phyloP scores from a whole-genome alignment of 495 filamentous ascomycete genomes.

The Bacidia gigantensis region DNA sequence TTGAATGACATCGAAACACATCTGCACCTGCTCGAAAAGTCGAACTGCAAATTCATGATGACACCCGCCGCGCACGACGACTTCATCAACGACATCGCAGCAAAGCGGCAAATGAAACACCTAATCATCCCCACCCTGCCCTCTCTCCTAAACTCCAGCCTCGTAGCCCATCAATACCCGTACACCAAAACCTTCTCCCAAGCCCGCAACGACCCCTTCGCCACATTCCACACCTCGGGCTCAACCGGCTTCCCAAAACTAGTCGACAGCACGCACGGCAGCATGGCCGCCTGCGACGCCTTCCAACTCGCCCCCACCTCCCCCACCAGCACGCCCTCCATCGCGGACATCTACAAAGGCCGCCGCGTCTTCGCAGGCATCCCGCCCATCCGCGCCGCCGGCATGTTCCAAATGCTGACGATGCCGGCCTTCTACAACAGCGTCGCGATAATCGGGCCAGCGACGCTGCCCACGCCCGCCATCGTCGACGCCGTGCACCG shows the following conservation, averaged over 20 bases:
- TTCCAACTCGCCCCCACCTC: neutral
- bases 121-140: slow-evolving; percentile 17
- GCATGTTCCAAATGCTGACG: neutral
- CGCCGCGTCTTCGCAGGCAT: neutral
- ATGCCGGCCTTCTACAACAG: neutral
- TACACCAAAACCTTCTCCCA: slow-evolving; percentile 25
- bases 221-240: slow-evolving; percentile 47
- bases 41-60: slow-evolving; percentile 7
- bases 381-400: neutral
- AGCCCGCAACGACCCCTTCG: slow-evolving; percentile 29
- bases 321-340: neutral
- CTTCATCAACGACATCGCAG: slow-evolving; percentile 15
- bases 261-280: slow-evolving; percentile 34
- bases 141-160: slow-evolving; percentile 17
- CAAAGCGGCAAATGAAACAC: slow-evolving; percentile 9
- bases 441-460: neutral
- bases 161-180: slow-evolving; percentile 14
- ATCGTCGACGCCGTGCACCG: neutral
- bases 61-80: neutral
- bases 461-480: neutral
- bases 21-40: slow-evolving; percentile 15
- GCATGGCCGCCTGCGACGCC: slow-evolving; percentile 31
- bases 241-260: slow-evolving; percentile 45
- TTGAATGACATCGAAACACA: slow-evolving; percentile 19
- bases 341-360: neutral